Base-by-base conservation (phyloP, 2,329 filamentous ascomycete genomes). In the Pestalotiopsis sp. region DNA sequence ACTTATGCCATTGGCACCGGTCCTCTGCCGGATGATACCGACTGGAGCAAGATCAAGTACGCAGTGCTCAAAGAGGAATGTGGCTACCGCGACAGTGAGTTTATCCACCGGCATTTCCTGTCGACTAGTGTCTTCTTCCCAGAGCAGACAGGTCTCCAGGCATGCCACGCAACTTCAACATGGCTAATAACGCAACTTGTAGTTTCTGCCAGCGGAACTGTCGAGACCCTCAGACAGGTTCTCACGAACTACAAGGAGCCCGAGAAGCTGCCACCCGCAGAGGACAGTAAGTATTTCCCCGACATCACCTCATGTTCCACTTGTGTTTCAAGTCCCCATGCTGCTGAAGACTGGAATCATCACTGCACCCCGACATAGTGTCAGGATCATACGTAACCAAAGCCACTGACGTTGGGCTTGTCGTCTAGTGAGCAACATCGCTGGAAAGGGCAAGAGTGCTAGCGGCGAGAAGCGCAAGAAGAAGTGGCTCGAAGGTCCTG, bases 231-330 rank as follows among this genome's bases (percentile, higher is more conserved):
- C 9, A 27, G 11, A 59, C n/a, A 59, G 2, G 23, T 23, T 27
- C 57, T 59, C 57, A 36, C 57, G n/a, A 31, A 59, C 23, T 59
- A 59, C 57, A 59, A 27, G 57, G 57, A n/a, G 13, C 57, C 57
- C 13, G 57, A 59, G 27, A 36, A 23, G 9, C 27, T 27, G n/a
- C 57, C 57, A 5, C 57, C 20, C 14, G 27, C 23, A 12, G 27
- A 27, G 12, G 57, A 59, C 23, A n/a, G 45, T 52, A 52, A 12
- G 14, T 20, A 52, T 4, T 49, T 52, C 7, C 45, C 17, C 9
- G 1, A 31, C 31, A 9, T 31, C n/a, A 52, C 14, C n/a, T n/a
- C 45, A 11, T n/a, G 14, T 3, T n/a, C 14, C 45, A 45, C 31
- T 31, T 31, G 31, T 9, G 7, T 31, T 52, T n/a, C 7, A 23